A percentile compares a stretch with the other conserved stretches of the same genome.
Conservation (phyloP, 164 flowering plant genomes). For the Stephania japonica region DNA sequence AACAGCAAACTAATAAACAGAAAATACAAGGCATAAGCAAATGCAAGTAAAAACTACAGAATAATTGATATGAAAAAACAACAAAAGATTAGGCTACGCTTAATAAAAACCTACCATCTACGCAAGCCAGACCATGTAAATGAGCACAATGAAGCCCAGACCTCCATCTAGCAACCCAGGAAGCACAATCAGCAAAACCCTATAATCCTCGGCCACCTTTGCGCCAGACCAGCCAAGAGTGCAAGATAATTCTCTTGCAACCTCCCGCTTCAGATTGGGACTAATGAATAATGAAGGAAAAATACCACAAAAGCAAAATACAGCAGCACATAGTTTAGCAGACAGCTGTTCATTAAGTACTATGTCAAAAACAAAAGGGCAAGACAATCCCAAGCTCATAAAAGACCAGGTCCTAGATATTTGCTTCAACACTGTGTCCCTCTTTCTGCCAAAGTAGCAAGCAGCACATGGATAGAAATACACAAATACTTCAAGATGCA, state of each 20-base stretch:
- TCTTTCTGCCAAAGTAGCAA: not conserved
- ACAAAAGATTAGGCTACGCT: not conserved
- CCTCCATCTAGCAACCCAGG: not conserved
- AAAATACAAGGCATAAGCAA: not conserved
- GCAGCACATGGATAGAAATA: slow-evolving; percentile 6
- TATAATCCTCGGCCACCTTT: not conserved
- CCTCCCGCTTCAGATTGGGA: not conserved
- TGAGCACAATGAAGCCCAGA: not conserved
- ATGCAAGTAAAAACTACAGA: not conserved
- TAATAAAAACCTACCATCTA: slow-evolving; percentile 1
- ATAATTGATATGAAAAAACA: not conserved
- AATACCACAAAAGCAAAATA: not conserved
- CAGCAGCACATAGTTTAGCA: not conserved
- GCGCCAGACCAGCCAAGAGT: not conserved
- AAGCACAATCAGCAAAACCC: not conserved
- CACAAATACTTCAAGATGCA: slow-evolving; percentile 12
- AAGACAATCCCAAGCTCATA: not conserved
- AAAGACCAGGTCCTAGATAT: slow-evolving; percentile 3
- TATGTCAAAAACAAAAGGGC: slow-evolving; percentile 1
- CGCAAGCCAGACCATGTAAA: not conserved
- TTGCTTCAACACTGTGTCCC: not conserved
- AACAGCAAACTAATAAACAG: not conserved
- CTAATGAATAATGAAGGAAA: not conserved
- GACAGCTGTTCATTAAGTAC: not conserved
- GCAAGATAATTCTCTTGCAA: not conserved